These are phyloP conservation scores for Aspergillus eucalypticola DNA, from an alignment of 2,329 filamentous ascomycete genomes.

Conservation along the genomic window DNA sequence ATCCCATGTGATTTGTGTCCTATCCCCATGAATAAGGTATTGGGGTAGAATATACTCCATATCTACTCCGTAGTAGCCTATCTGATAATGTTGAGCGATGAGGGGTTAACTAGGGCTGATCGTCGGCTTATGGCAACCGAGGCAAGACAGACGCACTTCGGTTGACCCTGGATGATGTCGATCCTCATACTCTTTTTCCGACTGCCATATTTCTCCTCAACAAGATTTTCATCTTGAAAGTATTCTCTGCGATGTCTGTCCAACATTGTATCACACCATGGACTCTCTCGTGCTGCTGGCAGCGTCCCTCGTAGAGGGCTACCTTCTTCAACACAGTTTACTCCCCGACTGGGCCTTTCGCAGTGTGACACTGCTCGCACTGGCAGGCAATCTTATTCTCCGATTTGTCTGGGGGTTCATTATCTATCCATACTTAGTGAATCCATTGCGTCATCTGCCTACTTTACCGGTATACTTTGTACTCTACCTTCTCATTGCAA, in stretches of 20 bases:
- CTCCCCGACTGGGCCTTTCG: conserved; percentile 29
- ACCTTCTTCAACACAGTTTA: conserved; percentile 29
- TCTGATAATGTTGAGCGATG: too few relatives aligned
- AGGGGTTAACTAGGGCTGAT: too few relatives aligned
- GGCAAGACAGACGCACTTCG: too few relatives aligned
- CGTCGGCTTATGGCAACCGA: too few relatives aligned
- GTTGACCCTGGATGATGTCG: background rate
- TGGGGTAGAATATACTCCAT: too few relatives aligned
- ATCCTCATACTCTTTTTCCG: background rate
- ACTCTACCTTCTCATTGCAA: background rate
- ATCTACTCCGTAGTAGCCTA: too few relatives aligned
- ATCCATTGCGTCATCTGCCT: conserved; percentile 54
- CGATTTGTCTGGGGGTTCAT: conserved; percentile 41
- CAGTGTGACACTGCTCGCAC: conserved; percentile 21
- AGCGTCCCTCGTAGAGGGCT: conserved; percentile 31
- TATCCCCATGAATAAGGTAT: too few relatives aligned
- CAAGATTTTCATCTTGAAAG: background rate
- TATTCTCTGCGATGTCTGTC: background rate
- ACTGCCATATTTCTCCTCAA: background rate
- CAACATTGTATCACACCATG: background rate
- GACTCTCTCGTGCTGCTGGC: conserved; percentile 1
- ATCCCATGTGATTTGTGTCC: background rate
- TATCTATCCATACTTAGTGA: conserved; percentile 54
- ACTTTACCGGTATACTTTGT: conserved; percentile 38
- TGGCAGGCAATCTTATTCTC: conserved; percentile 29